A percentile compares a stretch with the other conserved stretches of the same genome.
phyloP scores from a whole-genome alignment of 495 filamentous ascomycete genomes.

The Podospora appendiculata region DNA sequence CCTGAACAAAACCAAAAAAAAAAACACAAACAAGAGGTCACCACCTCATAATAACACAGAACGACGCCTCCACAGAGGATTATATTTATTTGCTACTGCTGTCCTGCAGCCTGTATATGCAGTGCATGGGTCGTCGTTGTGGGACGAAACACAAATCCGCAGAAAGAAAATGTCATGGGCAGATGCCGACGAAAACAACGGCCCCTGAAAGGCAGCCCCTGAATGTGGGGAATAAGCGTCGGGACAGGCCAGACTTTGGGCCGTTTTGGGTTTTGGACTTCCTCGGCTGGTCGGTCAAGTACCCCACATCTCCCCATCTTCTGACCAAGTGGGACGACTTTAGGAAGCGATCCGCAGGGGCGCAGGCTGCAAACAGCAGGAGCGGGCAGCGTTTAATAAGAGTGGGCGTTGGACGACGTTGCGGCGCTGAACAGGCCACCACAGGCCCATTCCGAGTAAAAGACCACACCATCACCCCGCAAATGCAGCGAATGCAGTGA shows the following conservation, averaged over 20 bases:
- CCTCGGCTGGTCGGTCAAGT: not conserved
- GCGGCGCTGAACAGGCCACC: not conserved
- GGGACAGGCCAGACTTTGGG: not conserved
- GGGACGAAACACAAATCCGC: no score
- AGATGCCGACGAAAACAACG: no score
- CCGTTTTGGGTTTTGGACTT: not conserved
- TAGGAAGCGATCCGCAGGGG: not conserved
- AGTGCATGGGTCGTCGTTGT: no score
- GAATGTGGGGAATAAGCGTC: no score
- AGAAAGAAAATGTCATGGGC: no score
- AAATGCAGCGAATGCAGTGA: not conserved
- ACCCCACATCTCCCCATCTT: not conserved
- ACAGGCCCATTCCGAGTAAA: not conserved
- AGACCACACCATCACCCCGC: not conserved
- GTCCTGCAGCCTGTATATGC: no score
- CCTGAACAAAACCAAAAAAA: no score
- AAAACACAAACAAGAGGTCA: no score
- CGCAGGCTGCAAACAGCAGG: not conserved
- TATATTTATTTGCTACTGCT: no score
- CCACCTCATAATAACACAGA: no score
- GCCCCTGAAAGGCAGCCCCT: no score
- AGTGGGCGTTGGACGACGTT: not conserved
- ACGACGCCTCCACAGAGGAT: no score
- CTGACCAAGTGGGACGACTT: not conserved
- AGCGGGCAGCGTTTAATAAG: not conserved